Conservation (phyloP, 2,329 filamentous ascomycete species). For the Scedosporium boydii region DNA sequence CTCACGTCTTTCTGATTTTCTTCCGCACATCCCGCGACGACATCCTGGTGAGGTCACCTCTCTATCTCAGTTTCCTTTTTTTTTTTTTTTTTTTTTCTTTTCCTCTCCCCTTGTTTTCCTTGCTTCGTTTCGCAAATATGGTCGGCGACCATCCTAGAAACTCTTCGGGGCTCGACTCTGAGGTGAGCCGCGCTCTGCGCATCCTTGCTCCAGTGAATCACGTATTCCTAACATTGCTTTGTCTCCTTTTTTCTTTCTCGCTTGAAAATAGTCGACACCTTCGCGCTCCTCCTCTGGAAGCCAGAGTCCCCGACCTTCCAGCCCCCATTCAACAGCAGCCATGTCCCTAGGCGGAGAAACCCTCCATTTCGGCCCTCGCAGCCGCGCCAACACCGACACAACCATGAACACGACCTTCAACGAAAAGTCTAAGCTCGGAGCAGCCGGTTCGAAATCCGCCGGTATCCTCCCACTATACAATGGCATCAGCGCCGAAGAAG, state of each 20-base stretch:
- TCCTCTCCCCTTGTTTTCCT: neutral
- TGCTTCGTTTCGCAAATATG: neutral
- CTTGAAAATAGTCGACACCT: neutral
- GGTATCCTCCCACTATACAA: neutral
- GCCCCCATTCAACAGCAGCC: neutral
- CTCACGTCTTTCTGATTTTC: neutral
- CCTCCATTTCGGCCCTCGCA: neutral
- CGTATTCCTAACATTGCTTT: neutral
- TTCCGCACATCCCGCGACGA: neutral
- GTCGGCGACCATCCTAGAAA: neutral
- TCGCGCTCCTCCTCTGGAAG: neutral
- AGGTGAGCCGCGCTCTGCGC: conserved; percentile 1
- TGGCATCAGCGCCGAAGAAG: neutral
- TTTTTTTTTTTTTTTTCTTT: too few relatives aligned
- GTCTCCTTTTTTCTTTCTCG: neutral
- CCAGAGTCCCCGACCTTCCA: neutral
- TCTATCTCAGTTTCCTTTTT: neutral
- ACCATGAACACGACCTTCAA: neutral
- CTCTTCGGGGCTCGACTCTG: neutral
- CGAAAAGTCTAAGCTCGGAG: neutral
- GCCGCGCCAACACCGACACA: conserved; percentile 5
- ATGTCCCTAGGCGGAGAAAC: neutral
- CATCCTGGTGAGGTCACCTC: neutral
- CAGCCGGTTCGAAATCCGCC: neutral
- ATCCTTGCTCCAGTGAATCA: neutral